These are phyloP conservation scores for Neonectria sp. DNA, from an alignment of 2,329 filamentous ascomycete species.

Conservation along the genomic window DNA sequence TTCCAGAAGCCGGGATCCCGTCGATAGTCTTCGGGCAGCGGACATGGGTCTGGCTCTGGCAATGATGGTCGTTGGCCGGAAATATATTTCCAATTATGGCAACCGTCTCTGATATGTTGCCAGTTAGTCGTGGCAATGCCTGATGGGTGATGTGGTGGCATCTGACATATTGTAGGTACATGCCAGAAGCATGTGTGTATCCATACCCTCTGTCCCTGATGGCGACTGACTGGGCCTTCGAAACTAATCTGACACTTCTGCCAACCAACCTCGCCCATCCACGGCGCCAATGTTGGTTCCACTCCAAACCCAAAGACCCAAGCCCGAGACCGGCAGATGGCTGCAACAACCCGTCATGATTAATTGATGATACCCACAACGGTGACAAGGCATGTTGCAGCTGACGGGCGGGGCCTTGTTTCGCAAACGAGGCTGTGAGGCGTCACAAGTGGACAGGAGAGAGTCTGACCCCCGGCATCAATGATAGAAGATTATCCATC, in stretches of 20 bases:
- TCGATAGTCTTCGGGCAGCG: not conserved
- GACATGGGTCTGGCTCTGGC: conserved; percentile 3
- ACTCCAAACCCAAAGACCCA: not conserved
- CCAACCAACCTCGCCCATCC: not conserved
- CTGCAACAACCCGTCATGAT: not conserved
- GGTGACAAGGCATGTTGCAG: conserved; percentile 9
- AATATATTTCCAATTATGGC: conserved; percentile 3
- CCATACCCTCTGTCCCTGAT: too few species aligned
- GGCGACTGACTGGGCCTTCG: not conserved
- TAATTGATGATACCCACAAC: conserved; percentile 12
- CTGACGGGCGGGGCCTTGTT: conserved; percentile 7
- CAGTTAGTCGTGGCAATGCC: conserved; percentile 14
- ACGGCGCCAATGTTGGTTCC: not conserved
- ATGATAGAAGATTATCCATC: conserved; percentile 26
- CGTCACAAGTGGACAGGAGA: conserved; percentile 12
- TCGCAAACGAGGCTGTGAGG: conserved; percentile 26
- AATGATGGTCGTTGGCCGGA: not conserved
- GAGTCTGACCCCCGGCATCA: not conserved
- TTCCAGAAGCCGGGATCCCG: conserved; percentile 1
- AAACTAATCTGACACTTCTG: not conserved
- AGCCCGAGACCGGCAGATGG: not conserved
- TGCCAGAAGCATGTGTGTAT: not conserved
- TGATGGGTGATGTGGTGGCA: conserved; percentile 14
- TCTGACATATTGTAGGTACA: conserved; percentile 2
- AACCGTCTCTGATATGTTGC: conserved; percentile 11